Conservation (phyloP, 176 grass and related monocot species). For the Bromus sterilis region DNA sequence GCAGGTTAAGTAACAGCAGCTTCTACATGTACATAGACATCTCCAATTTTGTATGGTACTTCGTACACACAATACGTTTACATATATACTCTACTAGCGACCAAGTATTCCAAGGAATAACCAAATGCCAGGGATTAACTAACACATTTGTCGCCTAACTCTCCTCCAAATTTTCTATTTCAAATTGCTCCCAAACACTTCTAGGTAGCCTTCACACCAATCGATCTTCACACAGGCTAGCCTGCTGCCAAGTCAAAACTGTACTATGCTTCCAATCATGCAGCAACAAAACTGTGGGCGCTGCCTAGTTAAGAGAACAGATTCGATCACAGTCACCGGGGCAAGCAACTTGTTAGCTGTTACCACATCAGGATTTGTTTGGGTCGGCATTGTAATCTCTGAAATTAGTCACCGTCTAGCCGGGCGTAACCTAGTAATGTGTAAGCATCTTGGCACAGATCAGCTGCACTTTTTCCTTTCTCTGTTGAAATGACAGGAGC, state of each 20-base stretch:
- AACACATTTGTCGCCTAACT: background rate
- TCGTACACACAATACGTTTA: background rate
- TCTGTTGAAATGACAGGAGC: background rate
- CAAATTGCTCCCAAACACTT: background rate
- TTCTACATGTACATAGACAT: slow-evolving; percentile 17
- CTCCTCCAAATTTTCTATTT: slow-evolving; percentile 3
- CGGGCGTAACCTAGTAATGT: background rate
- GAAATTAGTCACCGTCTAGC: slow-evolving; percentile 12
- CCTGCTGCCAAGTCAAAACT: slow-evolving; percentile 9
- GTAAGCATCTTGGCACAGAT: background rate
- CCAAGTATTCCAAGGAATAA: background rate
- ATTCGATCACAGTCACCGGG: slow-evolving; percentile 21
- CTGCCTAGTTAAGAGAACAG: background rate
- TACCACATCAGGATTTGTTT: slow-evolving; percentile 7
- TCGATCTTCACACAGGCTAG: background rate
- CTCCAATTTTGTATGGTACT: background rate
- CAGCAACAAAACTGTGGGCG: slow-evolving; percentile 12
- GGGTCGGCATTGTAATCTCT: slow-evolving; percentile 1
- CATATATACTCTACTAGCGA: slow-evolving; percentile 19
- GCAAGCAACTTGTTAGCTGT: slow-evolving; percentile 15
- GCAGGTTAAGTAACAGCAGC: slow-evolving; percentile 30
- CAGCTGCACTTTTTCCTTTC: background rate
- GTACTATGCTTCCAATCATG: slow-evolving; percentile 16
- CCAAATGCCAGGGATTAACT: background rate
- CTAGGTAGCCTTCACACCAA: slow-evolving; percentile 13